Conservation (phyloP, 345 rosid genomes). For the Microcos paniculata region DNA sequence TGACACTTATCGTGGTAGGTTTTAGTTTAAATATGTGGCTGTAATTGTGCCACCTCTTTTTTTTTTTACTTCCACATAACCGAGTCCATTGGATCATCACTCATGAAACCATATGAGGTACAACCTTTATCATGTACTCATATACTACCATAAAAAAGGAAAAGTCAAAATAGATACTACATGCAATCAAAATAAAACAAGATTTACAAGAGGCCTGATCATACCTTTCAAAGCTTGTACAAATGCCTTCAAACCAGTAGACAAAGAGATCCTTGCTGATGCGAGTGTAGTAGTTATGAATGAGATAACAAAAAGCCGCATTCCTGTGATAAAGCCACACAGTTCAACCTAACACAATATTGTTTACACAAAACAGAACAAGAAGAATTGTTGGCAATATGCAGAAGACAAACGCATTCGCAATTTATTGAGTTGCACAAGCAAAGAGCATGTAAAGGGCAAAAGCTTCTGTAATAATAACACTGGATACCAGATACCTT, state of each 20-base stretch:
- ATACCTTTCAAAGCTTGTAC: constrained; percentile 78
- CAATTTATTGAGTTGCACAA: background rate
- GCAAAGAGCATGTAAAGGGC: background rate
- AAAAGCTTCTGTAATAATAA: background rate
- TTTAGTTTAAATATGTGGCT: no score
- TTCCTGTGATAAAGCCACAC: constrained; percentile 46
- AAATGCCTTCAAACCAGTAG: constrained; percentile 86
- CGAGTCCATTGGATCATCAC: no score
- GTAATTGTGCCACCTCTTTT: no score
- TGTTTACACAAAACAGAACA: background rate
- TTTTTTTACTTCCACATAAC: no score
- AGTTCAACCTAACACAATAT: background rate
- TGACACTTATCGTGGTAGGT: no score
- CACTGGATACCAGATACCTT: background rate
- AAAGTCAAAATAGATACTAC: background rate
- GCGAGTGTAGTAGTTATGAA: constrained; percentile 51
- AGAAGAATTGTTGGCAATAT: background rate
- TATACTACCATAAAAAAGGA: background rate
- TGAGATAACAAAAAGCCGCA: constrained; percentile 73
- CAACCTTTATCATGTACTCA: background rate
- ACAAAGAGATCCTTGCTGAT: constrained; percentile 57
- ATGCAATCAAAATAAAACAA: background rate
- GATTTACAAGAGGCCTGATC: background rate
- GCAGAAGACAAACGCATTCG: background rate
- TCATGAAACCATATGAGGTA: no score